phyloP scores from a whole-genome alignment of 2,329 filamentous ascomycete species.

The Talaromyces sp. region DNA sequence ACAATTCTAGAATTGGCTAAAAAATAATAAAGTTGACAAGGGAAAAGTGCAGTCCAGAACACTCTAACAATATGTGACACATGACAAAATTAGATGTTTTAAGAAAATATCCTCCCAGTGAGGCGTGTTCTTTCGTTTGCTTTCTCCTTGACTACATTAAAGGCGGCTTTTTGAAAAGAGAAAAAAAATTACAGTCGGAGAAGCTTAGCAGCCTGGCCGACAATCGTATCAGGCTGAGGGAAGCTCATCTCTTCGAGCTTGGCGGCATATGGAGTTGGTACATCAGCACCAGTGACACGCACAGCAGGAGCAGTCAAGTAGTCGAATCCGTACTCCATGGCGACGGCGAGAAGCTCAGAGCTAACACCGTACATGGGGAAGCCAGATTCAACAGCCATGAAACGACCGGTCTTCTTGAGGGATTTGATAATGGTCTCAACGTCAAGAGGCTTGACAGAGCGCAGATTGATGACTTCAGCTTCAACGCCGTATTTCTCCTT shows the following conservation, averaged over 20 bases:
- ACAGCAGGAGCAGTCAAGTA: conserved; percentile 92
- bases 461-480: conserved; percentile 94
- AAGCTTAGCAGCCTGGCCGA: conserved; percentile 82
- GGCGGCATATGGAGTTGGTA: conserved; percentile 90
- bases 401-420: conserved; percentile 94
- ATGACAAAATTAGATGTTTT: conserved; percentile 25
- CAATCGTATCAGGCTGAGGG: conserved; percentile 83
- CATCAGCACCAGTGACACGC: conserved; percentile 92
- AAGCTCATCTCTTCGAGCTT: conserved; percentile 94
- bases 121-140: not conserved
- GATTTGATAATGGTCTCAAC: conserved; percentile 93
- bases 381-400: conserved; percentile 89
- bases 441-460: conserved; percentile 94
- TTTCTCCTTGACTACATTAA: conserved; percentile 6
- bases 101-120: not conserved
- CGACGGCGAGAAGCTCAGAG: conserved; percentile 85
- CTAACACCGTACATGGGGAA: conserved; percentile 93
- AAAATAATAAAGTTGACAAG: conserved; percentile 20
- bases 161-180: not conserved
- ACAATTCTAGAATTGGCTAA: conserved; percentile 19
- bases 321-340: conserved; percentile 98
- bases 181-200: conserved; percentile 60
- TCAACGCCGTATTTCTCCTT: conserved; percentile 97
- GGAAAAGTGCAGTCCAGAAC: conserved; percentile 21
- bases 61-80: conserved; percentile 32